Conservation (phyloP, 768 basidiomycete genomes). For the Collybiopsis confluens region DNA sequence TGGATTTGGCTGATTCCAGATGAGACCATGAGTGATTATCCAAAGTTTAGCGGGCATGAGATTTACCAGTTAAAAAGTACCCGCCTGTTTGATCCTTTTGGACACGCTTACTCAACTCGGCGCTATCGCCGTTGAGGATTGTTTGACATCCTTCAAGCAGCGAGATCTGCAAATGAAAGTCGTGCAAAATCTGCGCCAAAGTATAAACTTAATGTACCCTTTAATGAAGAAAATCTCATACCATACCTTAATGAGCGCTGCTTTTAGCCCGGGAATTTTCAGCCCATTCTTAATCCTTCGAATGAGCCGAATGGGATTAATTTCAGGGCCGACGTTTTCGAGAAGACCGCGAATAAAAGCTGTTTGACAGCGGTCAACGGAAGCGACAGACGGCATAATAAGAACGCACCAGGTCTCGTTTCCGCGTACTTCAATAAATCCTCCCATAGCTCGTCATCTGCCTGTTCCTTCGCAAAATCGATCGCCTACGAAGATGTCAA, state of each 20-base stretch:
- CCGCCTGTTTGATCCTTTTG: conserved; percentile 78
- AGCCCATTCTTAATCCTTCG: conserved; percentile 93
- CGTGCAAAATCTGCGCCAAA: conserved; percentile 74
- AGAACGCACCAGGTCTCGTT: conserved; percentile 71
- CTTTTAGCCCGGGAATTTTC: conserved; percentile 93
- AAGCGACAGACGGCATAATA: not conserved
- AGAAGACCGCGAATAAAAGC: conserved; percentile 93
- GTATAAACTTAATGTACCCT: too few species aligned
- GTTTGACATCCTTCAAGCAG: conserved; percentile 89
- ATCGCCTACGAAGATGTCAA: conserved; percentile 61
- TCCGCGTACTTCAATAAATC: conserved; percentile 93
- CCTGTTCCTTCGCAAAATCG: conserved; percentile 96
- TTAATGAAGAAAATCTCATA: too few species aligned
- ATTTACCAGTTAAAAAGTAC: conserved; percentile 70
- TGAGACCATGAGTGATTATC: not conserved
- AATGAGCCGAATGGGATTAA: conserved; percentile 91
- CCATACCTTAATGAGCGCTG: conserved; percentile 76
- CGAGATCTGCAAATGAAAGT: conserved; percentile 92
- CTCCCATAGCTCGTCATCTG: conserved; percentile 97
- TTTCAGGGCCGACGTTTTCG: conserved; percentile 95
- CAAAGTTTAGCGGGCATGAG: too few species aligned
- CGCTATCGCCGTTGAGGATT: conserved; percentile 81
- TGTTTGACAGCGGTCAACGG: conserved; percentile 22
- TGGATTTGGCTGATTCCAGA: conserved; percentile 44
- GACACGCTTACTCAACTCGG: conserved; percentile 61